phyloP scores from a whole-genome alignment of 2,329 filamentous ascomycete species.

The Hypoxylon sp. region DNA sequence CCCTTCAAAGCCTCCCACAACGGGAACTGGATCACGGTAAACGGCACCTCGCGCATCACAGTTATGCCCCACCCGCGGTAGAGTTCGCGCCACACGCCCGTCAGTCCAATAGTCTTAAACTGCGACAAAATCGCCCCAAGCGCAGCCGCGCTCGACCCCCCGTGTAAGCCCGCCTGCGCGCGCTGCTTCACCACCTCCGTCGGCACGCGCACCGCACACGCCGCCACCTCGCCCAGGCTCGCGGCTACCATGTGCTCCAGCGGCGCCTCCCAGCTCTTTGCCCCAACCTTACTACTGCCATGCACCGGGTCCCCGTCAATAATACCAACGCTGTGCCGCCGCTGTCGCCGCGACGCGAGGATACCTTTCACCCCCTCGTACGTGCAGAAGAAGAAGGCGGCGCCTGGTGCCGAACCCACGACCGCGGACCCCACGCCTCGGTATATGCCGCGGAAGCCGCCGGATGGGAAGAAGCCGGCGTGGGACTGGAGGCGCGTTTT shows the following conservation, averaged over 20 bases:
- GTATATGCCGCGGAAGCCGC: slow-evolving; percentile 94
- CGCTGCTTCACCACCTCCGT: slow-evolving; percentile 98
- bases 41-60: slow-evolving; percentile 94
- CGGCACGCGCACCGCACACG: slow-evolving; percentile 91
- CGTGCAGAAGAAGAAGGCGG: slow-evolving; percentile 97
- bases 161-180: slow-evolving; percentile 88
- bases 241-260: slow-evolving; percentile 87
- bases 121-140: slow-evolving; percentile 77
- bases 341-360: slow-evolving; percentile 56
- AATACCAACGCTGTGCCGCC: slow-evolving; percentile 35
- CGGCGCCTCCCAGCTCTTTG: slow-evolving; percentile 49
- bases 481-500: slow-evolving; percentile 96
- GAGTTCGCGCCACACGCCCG: slow-evolving; percentile 81
- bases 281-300: slow-evolving; percentile 50
- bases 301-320: slow-evolving; percentile 12
- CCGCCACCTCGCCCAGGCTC: slow-evolving; percentile 88
- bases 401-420: slow-evolving; percentile 91
- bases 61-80: slow-evolving; percentile 95
- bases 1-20: slow-evolving; percentile 95
- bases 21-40: slow-evolving; percentile 97
- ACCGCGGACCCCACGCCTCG: slow-evolving; percentile 90
- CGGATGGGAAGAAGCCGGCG: slow-evolving; percentile 81
- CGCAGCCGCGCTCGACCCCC: slow-evolving; percentile 76
- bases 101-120: slow-evolving; percentile 61
- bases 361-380: slow-evolving; percentile 82